Base-by-base conservation (phyloP, 495 filamentous ascomycete genomes). In the Friedmanniomyces endolithicus region DNA sequence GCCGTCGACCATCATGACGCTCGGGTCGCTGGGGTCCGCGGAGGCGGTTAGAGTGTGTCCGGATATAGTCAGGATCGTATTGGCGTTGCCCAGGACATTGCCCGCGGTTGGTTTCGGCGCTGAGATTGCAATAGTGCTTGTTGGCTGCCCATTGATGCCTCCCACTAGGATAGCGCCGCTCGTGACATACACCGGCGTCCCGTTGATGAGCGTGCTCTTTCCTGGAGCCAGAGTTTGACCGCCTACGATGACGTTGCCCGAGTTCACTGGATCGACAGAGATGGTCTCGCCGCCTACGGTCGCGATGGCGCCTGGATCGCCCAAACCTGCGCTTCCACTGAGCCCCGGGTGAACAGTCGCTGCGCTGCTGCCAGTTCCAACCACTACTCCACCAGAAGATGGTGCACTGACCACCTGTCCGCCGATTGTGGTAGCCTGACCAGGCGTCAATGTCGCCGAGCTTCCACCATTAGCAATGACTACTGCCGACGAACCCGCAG, bases 191-290 rank as follows among this genome's bases (percentile, higher is more conserved):
- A 50, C 47, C 2, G 29, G 3, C 25, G 24, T 31, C 6, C 47
- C 47, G n/a, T 25, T 35, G 8, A 50, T 50, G 3, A 17, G 4
- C 4, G 47, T 50, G 24, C 4, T 33, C 23, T 50, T 27, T 11
- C 54, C 54, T 19, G 54, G n/a, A 3, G 54, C 43, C 3, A 57
- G 39, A 3, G 54, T 57, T 22, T 40, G 34, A 8, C 31, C 19
- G 11, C 2, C 23, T 8, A 57, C 35, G n/a, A 50, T 14, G 16
- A 51, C 14, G 1, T 19, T 27, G 47, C 47, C 19, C 24, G 47
- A n/a, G 17, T 29, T 31, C 22, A 47, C 51, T 6, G 29, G 27
- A 14, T n/a, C 33, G 14, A 47, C 54, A 12, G 48, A 29, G 31
- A 39, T 45, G 31, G 29, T 44, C 48, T 40, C 16, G 6, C 47